Evolutionary conservation across 176 grass and related monocot species (phyloP).

Genomic region (Lolium multiflorum): DNA sequence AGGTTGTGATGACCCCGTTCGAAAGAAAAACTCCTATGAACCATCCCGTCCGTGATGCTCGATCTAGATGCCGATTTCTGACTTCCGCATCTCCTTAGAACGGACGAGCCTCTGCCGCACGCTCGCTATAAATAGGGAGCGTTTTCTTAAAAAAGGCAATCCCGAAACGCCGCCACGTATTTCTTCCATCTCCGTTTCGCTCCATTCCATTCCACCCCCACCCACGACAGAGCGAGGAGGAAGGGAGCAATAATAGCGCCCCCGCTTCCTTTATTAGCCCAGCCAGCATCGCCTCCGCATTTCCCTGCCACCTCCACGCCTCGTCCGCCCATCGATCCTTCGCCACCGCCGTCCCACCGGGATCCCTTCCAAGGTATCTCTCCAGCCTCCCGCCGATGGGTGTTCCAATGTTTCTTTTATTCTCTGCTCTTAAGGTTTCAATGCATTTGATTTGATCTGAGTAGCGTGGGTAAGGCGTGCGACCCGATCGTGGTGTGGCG

Average conservation of each 20-base stretch:
- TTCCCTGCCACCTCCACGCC: conserved; percentile 26
- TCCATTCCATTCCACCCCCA: not conserved
- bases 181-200: not conserved
- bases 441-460: too few relatives aligned
- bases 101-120: not conserved
- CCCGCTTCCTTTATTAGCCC: conserved; percentile 36
- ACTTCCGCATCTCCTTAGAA: not conserved
- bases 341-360: not conserved
- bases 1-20: too few relatives aligned
- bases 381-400: not conserved
- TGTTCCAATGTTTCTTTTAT: not conserved
- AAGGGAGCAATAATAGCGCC: conserved; percentile 17
- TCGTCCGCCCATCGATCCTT: not conserved
- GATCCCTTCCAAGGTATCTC: not conserved
- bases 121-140: conserved; percentile 8
- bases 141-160: not conserved
- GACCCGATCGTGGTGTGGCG: not conserved
- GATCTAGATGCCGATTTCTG: not conserved
- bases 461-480: not conserved
- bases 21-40: too few relatives aligned
- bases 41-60: not conserved
- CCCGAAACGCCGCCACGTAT: not conserved
- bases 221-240: not conserved
- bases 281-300: conserved; percentile 33
- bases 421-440: too few relatives aligned